A percentile compares a stretch with the other conserved stretches of the same genome.
These are phyloP conservation scores for Oryza glaberrima DNA, from an alignment of 176 grass and related monocot species.

Conservation along the genomic window DNA sequence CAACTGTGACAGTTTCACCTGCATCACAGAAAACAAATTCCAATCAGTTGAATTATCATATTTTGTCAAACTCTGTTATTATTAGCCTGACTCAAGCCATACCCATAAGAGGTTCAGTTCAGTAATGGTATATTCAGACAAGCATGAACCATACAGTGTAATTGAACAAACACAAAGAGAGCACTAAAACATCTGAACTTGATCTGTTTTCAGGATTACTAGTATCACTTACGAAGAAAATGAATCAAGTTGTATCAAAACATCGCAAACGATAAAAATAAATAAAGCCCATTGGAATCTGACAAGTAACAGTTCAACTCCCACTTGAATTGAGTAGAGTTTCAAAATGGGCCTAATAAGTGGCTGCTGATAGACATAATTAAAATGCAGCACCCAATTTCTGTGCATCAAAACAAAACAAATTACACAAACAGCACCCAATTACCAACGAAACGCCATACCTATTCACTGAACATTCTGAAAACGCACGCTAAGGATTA, in stretches of 20 bases:
- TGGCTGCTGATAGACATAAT: background rate
- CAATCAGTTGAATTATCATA: conserved; percentile 6
- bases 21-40: conserved; percentile 30
- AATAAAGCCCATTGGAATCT: background rate
- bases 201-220: conserved; percentile 14
- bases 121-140: conserved; percentile 1
- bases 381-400: background rate
- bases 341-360: background rate
- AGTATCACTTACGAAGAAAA: background rate
- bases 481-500: background rate
- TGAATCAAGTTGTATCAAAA: background rate
- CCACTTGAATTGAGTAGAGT: background rate
- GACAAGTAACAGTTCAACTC: background rate
- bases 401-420: background rate
- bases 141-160: background rate
- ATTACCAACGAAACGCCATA: background rate
- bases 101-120: background rate
- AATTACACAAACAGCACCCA: conserved; percentile 3
- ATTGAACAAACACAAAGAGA: background rate
- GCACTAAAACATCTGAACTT: background rate
- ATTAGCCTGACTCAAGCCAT: background rate
- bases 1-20: conserved; percentile 90
- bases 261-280: background rate
- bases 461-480: background rate
- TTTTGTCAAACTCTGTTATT: background rate